These are phyloP conservation scores for Coprinopsis sp. DNA, from an alignment of 768 basidiomycete species.

Conservation along the genomic window DNA sequence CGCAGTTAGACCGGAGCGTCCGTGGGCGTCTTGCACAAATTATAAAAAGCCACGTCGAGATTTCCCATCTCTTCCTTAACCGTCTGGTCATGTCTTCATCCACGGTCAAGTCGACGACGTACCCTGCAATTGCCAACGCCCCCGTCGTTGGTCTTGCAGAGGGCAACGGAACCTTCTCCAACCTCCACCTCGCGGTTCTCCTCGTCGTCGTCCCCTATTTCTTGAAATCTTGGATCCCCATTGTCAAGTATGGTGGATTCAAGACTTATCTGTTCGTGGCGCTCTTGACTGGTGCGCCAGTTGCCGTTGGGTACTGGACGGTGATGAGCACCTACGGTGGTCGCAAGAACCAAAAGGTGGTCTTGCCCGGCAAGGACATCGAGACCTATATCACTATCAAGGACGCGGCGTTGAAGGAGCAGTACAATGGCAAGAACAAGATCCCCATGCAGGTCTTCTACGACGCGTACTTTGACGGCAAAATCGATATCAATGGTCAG, in stretches of 20 bases:
- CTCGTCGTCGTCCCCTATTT: slow-evolving; percentile 81
- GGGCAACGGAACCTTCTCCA: slow-evolving; percentile 82
- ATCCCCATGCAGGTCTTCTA: slow-evolving; percentile 98
- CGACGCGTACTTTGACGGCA: slow-evolving; percentile 95
- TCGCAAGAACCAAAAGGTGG: slow-evolving; percentile 81
- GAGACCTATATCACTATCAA: slow-evolving; percentile 90
- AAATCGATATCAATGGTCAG: slow-evolving; percentile 92
- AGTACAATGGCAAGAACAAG: slow-evolving; percentile 81
- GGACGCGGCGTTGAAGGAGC: slow-evolving; percentile 71
- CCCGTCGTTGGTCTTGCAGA: slow-evolving; percentile 78
- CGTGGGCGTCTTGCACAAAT: too few species aligned
- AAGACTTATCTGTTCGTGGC: slow-evolving; percentile 83
- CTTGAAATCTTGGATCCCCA: slow-evolving; percentile 74
- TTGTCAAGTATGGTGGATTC: slow-evolving; percentile 81
- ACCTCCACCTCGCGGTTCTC: slow-evolving; percentile 69
- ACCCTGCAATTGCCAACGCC: slow-evolving; percentile 79
- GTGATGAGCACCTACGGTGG: slow-evolving; percentile 77
- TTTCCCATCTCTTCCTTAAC: slow-evolving; percentile 4
- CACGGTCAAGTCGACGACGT: slow-evolving; percentile 58
- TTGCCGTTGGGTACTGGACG: slow-evolving; percentile 85
- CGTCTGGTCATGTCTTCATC: slow-evolving; percentile 30
- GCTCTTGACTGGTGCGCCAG: slow-evolving; percentile 67
- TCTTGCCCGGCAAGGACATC: slow-evolving; percentile 78
- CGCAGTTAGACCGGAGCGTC: too few species aligned
- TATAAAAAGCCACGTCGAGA: neutral